Conservation (phyloP, 2,329 filamentous ascomycete species). For the Tolypocladium inflatum region DNA sequence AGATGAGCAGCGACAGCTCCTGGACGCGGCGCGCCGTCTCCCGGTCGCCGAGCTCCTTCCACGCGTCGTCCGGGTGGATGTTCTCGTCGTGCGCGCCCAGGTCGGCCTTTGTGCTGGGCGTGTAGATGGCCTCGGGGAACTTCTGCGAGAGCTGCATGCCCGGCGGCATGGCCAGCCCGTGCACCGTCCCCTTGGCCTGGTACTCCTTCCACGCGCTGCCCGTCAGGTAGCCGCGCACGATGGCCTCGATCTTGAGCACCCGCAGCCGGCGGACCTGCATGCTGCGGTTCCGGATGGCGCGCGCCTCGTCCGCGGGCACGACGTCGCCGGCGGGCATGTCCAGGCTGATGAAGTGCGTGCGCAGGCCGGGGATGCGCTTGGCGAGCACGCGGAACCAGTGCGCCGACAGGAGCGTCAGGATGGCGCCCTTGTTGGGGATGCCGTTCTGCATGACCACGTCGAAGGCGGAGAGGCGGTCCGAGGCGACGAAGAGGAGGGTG, state of each 20-base stretch:
- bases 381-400: conserved; percentile 46
- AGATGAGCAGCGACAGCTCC: conserved; percentile 20
- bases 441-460: conserved; percentile 80
- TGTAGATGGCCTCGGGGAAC: conserved; percentile 56
- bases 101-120: conserved; percentile 75
- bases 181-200: conserved; percentile 62
- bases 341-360: conserved; percentile 42
- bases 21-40: conserved; percentile 21
- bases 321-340: conserved; percentile 20
- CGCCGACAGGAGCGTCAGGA: conserved; percentile 34
- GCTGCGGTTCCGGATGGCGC: conserved; percentile 51
- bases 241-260: conserved; percentile 15
- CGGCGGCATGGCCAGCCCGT: conserved; percentile 60
- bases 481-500: conserved; percentile 72
- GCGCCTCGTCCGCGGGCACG: conserved; percentile 33
- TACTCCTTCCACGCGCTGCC: conserved; percentile 76
- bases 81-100: conserved; percentile 75
- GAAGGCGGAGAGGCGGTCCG: conserved; percentile 90
- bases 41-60: conserved; percentile 25
- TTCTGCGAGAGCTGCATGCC: conserved; percentile 63
- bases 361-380: conserved; percentile 34
- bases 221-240: conserved; percentile 80
- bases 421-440: conserved; percentile 42
- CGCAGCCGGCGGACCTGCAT: conserved; percentile 61
- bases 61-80: conserved; percentile 61